phyloP scores from a whole-genome alignment of 83 land plant species.

The Picea engelmannii region DNA sequence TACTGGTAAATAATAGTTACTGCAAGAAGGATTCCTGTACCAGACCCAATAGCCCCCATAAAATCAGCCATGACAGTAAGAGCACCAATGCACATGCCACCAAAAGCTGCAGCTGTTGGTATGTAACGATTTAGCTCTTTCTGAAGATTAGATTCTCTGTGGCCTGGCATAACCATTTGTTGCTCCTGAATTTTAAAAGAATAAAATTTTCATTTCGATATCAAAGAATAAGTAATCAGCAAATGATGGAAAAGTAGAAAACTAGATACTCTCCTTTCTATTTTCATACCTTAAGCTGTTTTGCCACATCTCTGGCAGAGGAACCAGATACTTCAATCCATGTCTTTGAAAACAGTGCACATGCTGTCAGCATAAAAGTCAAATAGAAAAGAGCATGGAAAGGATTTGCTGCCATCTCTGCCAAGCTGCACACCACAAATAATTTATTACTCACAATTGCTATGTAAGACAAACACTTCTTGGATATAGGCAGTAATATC shows the following conservation, averaged over 20 bases:
- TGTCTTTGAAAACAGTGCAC: constrained; percentile 67
- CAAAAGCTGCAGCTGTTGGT: constrained; percentile 70
- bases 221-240: too few species aligned
- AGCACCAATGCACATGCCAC: constrained; percentile 73
- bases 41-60: constrained; percentile 73
- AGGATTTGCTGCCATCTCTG: constrained; percentile 71
- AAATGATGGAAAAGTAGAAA: too few species aligned
- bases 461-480: too few species aligned
- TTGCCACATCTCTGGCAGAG: constrained; percentile 73
- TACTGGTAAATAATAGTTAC: constrained; percentile 72
- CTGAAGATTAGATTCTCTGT: constrained; percentile 62
- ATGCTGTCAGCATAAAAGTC: constrained; percentile 70
- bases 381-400: constrained; percentile 87
- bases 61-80: constrained; percentile 65
- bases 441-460: too few species aligned
- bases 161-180: constrained; percentile 82
- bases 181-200: too few species aligned
- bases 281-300: constrained; percentile 69
- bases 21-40: constrained; percentile 61
- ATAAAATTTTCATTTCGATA: too few species aligned
- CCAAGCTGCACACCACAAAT: too few species aligned
- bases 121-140: constrained; percentile 66
- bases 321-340: constrained; percentile 81
- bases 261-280: too few species aligned
- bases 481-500: too few species aligned